Base-by-base conservation (phyloP, 106 monocot species). In the Dendrobium huoshanense region DNA sequence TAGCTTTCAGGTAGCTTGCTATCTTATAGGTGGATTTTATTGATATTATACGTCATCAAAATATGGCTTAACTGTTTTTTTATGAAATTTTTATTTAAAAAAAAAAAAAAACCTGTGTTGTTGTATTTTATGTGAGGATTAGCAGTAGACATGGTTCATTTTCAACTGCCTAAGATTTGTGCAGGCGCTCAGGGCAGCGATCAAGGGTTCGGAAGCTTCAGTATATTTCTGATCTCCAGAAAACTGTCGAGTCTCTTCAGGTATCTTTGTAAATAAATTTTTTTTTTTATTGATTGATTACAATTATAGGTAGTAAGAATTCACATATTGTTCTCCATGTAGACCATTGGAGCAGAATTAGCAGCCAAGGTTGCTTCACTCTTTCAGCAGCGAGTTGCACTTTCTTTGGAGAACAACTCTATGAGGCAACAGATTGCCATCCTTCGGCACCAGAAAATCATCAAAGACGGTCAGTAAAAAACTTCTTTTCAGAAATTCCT, bases 171-270 rank as follows among this genome's bases (percentile, higher is more conserved):
- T 49, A 31, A 67, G 31, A 47, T 72, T 79, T 81, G 9, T 83
- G 45, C 84, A 98, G 97, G 87, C 88, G 89, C 18, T 87, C 89
- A 65, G 97, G 97, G 25, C 94, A 98, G 78, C 85, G 97, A 67
- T 98, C 97, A 65, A 90, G 94, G 83, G 97, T 94, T 49, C 86
- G 97, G 31, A 98, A 98, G 74, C 91, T 98, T 86, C 97, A 98
- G 78, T 92, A 98, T 77, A 98, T 98, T 84, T 92, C 94, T 84
- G 97, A 98, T 78, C 97, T 98, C 49, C 91, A 95, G 77, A 89
- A 87, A 84, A 92, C 92, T 78, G 94, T 98, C 51, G 89, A 91
- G 48, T 48, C 80, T 68, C 83, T 88, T 80, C 92, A 98, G 92
- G 97, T 92, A 85, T 43, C 18, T 58, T 24, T 45, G 47, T 59